These are phyloP conservation scores for Schwanniomyces sp. DNA, from an alignment of 805 yeast species.

Conservation along the genomic window DNA sequence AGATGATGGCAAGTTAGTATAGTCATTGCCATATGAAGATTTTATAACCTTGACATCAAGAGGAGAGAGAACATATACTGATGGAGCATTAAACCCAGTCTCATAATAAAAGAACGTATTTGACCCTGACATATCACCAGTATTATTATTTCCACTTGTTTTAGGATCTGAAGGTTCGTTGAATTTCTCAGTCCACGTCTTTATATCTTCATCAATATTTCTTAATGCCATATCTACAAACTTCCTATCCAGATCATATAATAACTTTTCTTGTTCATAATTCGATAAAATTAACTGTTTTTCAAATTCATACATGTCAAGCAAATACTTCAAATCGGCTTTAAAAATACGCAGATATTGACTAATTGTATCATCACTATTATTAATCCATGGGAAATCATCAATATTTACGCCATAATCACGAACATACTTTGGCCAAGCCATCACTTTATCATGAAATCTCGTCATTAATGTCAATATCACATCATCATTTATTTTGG, in stretches of 20 bases:
- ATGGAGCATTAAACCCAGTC: constrained; percentile 62
- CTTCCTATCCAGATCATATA: constrained; percentile 60
- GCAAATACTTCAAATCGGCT: constrained; percentile 57
- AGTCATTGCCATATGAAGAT: constrained; percentile 55
- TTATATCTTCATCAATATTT: constrained; percentile 50
- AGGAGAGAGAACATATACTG: constrained; percentile 70
- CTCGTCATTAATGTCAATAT: constrained; percentile 63
- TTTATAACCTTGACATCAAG: constrained; percentile 76
- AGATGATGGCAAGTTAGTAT: constrained; percentile 65
- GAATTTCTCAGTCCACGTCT: constrained; percentile 34
- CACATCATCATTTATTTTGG: constrained; percentile 55
- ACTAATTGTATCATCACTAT: constrained; percentile 22
- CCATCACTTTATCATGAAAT: constrained; percentile 44
- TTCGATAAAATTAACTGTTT: constrained; percentile 50
- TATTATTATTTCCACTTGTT: not conserved
- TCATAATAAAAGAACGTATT: constrained; percentile 73
- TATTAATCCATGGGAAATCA: constrained; percentile 57
- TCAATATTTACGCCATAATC: constrained; percentile 25
- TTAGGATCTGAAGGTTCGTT: constrained; percentile 2
- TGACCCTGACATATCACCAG: not conserved
- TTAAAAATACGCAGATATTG: constrained; percentile 67
- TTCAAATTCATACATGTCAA: constrained; percentile 60
- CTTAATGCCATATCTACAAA: constrained; percentile 55
- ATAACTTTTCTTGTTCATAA: constrained; percentile 54
- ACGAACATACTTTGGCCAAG: constrained; percentile 44